Evolutionary conservation across 345 rosid species (phyloP).

Genomic region (Aquilaria yunnanensis): DNA sequence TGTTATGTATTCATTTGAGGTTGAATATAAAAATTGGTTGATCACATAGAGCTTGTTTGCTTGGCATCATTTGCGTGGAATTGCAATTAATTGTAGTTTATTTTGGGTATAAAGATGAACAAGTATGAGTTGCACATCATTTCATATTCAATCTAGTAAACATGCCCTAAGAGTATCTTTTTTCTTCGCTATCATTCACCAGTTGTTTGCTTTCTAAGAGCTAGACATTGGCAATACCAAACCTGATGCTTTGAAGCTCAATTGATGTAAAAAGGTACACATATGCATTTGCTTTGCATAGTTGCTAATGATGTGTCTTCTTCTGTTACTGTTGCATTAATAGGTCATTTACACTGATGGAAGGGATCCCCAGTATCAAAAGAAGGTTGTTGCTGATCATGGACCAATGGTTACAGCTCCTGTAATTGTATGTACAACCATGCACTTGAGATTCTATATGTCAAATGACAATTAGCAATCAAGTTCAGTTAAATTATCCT

Average conservation of each 20-base stretch:
- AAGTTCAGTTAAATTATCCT: not conserved
- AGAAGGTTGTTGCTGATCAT: conserved; percentile 51
- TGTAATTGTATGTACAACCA: conserved; percentile 54
- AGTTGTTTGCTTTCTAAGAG: conserved; percentile 10
- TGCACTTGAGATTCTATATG: conserved; percentile 7
- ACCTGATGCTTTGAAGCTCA: too few species aligned
- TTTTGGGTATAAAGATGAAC: too few species aligned
- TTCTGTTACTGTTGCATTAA: conserved; percentile 15
- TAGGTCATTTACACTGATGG: conserved; percentile 89
- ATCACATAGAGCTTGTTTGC: too few species aligned
- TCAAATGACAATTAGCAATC: not conserved
- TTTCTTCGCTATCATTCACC: not conserved
- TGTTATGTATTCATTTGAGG: too few species aligned
- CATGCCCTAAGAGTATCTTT: conserved; percentile 5
- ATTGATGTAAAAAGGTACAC: too few species aligned
- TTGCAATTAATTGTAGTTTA: too few species aligned
- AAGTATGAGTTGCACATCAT: too few species aligned
- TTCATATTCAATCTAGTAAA: not conserved
- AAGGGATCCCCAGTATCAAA: conserved; percentile 65
- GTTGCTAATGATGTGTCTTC: conserved; percentile 5
- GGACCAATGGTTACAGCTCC: conserved; percentile 64
- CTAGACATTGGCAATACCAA: not conserved
- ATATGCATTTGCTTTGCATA: too few species aligned
- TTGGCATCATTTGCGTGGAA: too few species aligned
- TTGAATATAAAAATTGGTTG: too few species aligned